Evolutionary conservation across 164 flowering plant genomes (phyloP), one percentile per base, ranked within the genome.

Genomic region (Liquidambar formosana): DNA sequence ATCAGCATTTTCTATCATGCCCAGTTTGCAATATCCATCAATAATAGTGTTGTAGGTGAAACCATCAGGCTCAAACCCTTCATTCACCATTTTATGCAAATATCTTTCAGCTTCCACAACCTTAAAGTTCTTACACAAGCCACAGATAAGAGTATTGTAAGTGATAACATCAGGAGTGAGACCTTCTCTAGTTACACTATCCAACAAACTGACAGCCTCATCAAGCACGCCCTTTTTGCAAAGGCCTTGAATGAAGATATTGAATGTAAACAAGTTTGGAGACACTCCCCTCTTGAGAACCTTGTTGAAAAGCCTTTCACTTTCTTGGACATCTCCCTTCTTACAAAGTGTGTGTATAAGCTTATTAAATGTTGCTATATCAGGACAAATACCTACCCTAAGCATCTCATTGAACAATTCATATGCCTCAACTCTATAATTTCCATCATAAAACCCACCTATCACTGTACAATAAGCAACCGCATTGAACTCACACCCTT

Each of bases 381-480:
- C 64, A 23, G 96, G 98, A 81, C 72, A 80, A 60, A 90, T 52
- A 28, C 83, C 82, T 53, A 71, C 62, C 15, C 63, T 65, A 63
- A 89, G 88, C 98, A 94, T 94, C 71, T 88, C 80, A 71, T 80
- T 69, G 64, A 94, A 94, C 87, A 94, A 77, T 57, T 70, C 72
- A 75, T 64, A 71, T 15, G 94, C 97, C 71, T 89, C 91, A 27
- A 59, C 47, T 26, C 26, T 72, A 70, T 56, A 77, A 62, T 83
- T 75, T 62, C 72, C 88, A 28, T 85, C 84, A 74, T 89, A 93
- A 75, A 91, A 83, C 19, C 98, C 98, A 65, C 88, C 85, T 60
- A 90, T 71, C 10, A 91, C 89, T 0, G 94, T 89, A 75, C 98
- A 93, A 74, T 90, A 90, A 8, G 94, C 85, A 66, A 91, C 94